Conservation (phyloP, 208 protist genomes). For the Blechomonas ayalai region DNA sequence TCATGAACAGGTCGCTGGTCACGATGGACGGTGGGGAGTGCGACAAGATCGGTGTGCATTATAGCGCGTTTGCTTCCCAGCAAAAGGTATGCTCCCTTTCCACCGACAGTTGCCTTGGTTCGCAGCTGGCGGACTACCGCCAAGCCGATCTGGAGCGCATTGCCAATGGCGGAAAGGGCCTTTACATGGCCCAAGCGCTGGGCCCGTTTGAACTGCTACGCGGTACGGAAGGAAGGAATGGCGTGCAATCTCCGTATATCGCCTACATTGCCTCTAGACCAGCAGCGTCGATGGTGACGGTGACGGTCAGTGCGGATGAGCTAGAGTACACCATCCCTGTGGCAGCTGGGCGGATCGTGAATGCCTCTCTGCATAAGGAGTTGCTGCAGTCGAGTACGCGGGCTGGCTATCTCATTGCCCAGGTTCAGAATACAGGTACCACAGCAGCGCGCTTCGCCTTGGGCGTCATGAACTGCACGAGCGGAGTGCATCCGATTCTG, state of each 20-base stretch:
- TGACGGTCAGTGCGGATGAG: slow-evolving; percentile 69
- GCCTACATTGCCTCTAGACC: slow-evolving; percentile 34
- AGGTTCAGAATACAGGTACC: slow-evolving; percentile 54
- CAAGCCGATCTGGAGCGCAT: slow-evolving; percentile 31
- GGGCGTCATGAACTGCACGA: slow-evolving; percentile 28
- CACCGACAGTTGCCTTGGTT: slow-evolving; percentile 64
- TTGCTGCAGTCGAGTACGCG: slow-evolving; percentile 20
- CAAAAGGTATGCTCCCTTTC: slow-evolving; percentile 49
- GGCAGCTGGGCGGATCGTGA: slow-evolving; percentile 48
- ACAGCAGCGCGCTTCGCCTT: slow-evolving; percentile 49
- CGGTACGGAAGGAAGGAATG: slow-evolving; percentile 1
- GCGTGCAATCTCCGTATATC: slow-evolving; percentile 29
- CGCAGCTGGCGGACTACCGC: slow-evolving; percentile 79
- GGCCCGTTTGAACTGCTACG: slow-evolving; percentile 35
- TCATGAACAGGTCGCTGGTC: slow-evolving; percentile 55
- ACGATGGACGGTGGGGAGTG: slow-evolving; percentile 69
- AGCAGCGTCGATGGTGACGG: slow-evolving; percentile 44
- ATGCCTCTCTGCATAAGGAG: slow-evolving; percentile 19
- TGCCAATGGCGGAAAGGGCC: slow-evolving; percentile 17
- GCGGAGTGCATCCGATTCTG: slow-evolving; percentile 45
- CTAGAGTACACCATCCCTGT: slow-evolving; percentile 67
- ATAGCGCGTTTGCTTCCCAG: slow-evolving; percentile 77
- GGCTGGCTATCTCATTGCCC: slow-evolving; percentile 46
- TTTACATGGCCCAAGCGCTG: slow-evolving; percentile 60
- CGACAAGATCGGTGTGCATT: slow-evolving; percentile 87